Conservation (phyloP, 352 stramenopile genomes). For the Albugo candida region DNA sequence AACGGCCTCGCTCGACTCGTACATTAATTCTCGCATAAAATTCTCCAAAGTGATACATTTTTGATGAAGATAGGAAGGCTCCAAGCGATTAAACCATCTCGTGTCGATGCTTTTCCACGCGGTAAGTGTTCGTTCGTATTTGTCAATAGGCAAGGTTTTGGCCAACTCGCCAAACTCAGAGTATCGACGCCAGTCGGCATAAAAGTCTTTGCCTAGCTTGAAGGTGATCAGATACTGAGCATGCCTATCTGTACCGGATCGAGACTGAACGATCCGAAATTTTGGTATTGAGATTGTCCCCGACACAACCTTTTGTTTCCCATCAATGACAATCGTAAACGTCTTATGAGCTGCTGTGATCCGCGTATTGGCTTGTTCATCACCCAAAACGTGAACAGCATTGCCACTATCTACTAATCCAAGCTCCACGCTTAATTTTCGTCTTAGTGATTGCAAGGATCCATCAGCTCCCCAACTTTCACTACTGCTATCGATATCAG, state of each 20-base stretch:
- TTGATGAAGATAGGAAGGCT: constrained; percentile 72
- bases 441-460: constrained; percentile 36
- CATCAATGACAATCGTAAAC: constrained; percentile 53
- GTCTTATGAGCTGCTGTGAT: constrained; percentile 75
- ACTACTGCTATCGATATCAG: constrained; percentile 72
- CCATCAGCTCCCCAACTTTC: constrained; percentile 60
- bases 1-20: constrained; percentile 59
- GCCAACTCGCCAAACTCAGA: constrained; percentile 73
- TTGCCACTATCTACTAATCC: constrained; percentile 42
- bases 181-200: constrained; percentile 74
- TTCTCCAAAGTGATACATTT: constrained; percentile 80
- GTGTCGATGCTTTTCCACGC: constrained; percentile 64
- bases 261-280: constrained; percentile 75
- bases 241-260: constrained; percentile 55
- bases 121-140: constrained; percentile 34
- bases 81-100: constrained; percentile 73
- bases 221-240: constrained; percentile 78
- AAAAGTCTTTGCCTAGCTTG: constrained; percentile 72
- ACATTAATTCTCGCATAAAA: constrained; percentile 78
- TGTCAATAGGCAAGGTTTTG: constrained; percentile 48
- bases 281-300: constrained; percentile 70
- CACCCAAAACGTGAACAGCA: constrained; percentile 46
- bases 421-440: constrained; percentile 47
- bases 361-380: constrained; percentile 68
- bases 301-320: constrained; percentile 59